These are phyloP conservation scores for Fusarium fracticaudum DNA, from an alignment of 2,329 filamentous ascomycete species.

Conservation along the genomic window DNA sequence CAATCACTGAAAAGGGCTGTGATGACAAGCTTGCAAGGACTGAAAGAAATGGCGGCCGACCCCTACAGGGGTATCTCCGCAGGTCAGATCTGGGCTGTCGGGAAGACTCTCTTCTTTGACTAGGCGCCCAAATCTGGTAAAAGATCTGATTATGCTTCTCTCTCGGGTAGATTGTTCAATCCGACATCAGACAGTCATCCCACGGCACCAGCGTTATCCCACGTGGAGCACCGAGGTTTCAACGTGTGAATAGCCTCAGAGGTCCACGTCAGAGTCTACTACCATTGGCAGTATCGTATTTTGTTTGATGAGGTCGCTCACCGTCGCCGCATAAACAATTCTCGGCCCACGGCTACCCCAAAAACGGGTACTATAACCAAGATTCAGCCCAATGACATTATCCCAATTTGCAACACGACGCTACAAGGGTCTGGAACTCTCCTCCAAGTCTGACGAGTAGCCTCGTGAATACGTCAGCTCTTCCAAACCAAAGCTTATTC, in stretches of 20 bases:
- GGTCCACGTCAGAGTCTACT: background rate
- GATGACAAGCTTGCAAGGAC: constrained; percentile 3
- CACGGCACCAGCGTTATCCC: background rate
- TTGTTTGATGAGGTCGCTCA: constrained; percentile 10
- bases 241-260: constrained; percentile 9
- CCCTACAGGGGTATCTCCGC: constrained; percentile 10
- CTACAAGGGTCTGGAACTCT: constrained; percentile 1
- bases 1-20: background rate
- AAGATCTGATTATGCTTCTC: constrained; percentile 3
- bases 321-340: background rate
- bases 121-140: background rate
- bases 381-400: constrained; percentile 14
- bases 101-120: background rate
- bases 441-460: background rate
- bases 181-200: constrained; percentile 14
- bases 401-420: constrained; percentile 22
- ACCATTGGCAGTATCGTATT: constrained; percentile 13
- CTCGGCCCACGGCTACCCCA: background rate
- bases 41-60: constrained; percentile 34
- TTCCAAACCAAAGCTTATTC: background rate
- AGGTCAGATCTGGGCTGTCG: constrained; percentile 10
- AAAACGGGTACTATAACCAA: background rate
- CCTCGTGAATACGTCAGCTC: constrained; percentile 18
- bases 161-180: constrained; percentile 9
- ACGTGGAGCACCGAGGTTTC: constrained; percentile 11